A percentile compares a stretch with the other conserved stretches of the same genome.
Evolutionary conservation across 2,329 filamentous ascomycete species (phyloP).

Genomic region (Epichloe brachyelytri): DNA sequence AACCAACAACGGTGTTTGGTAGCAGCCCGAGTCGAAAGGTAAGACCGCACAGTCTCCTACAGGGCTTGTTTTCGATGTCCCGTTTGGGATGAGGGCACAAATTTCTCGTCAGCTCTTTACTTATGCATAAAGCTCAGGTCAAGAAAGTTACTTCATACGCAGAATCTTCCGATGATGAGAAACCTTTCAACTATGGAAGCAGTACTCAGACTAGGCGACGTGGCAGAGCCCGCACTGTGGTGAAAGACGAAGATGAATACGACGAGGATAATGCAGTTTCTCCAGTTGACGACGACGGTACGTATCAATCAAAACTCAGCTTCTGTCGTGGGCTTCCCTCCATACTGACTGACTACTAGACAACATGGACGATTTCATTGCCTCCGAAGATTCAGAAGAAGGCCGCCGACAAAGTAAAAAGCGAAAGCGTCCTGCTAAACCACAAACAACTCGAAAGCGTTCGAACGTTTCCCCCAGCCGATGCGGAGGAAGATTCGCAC

Average conservation of each 20-base stretch:
- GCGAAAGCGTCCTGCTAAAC: slow-evolving; percentile 53
- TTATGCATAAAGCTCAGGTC: slow-evolving; percentile 19
- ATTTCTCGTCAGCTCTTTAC: not conserved
- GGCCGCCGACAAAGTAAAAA: slow-evolving; percentile 48
- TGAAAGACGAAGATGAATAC: slow-evolving; percentile 57
- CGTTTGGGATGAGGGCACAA: too few species aligned
- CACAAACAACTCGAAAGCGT: slow-evolving; percentile 46
- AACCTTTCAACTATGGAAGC: slow-evolving; percentile 45
- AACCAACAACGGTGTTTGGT: slow-evolving; percentile 20
- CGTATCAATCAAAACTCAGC: not conserved
- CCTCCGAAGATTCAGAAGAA: slow-evolving; percentile 73
- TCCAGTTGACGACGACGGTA: slow-evolving; percentile 51
- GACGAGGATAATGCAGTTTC: slow-evolving; percentile 53
- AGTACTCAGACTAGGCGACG: slow-evolving; percentile 26
- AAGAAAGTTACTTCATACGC: slow-evolving; percentile 62
- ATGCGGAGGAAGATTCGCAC: slow-evolving; percentile 17
- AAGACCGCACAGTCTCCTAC: slow-evolving; percentile 10
- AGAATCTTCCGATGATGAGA: slow-evolving; percentile 71
- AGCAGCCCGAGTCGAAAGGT: slow-evolving; percentile 78
- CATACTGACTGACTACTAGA: slow-evolving; percentile 21
- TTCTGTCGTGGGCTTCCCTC: not conserved
- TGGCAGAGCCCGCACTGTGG: slow-evolving; percentile 40
- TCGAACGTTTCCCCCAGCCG: slow-evolving; percentile 34
- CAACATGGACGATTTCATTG: slow-evolving; percentile 81
- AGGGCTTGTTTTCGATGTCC: not conserved